Evolutionary conservation across 2,329 filamentous ascomycete species (phyloP), one percentile per base, ranked within the genome.

Genomic region (Phyllosticta citriasiana): DNA sequence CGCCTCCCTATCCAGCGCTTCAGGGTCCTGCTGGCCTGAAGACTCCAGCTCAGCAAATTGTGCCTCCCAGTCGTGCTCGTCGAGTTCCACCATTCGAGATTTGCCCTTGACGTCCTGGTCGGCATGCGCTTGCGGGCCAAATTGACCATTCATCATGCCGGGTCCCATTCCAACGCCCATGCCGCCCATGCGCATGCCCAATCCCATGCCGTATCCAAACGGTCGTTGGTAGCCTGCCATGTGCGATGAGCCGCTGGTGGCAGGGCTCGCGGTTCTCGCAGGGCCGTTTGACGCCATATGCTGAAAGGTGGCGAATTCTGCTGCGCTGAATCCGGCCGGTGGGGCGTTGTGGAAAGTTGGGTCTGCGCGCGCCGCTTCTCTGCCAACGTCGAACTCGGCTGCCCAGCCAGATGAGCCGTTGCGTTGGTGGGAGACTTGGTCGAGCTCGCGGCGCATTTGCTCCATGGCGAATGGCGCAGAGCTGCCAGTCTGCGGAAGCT

Each of bases 61-160:
- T 68, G 91, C 90, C 76, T 97, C 93, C 94, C 94, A 97, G 71
- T 96, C 88, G 70, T 88, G 74, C 68, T 99, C 93, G 72, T 97
- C 91, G 25, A 97, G 83, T 77, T 97, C 94, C 12, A 97, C 87
- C 77, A 97, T 84, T 40, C 83, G 78, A 5, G 79, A 84, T 75
- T 95, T 96, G 50, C 89, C 92, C 73, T 97, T 97, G 63, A 88
- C 89, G 74, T 91, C 74, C 53, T 61, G 51, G 14, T 57, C 9
- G 66, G 74, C 64, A 69, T 61, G 66, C 80, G 78, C 69, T 74
- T 69, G 80, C 76, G 12, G 24, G 73, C 74, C 16, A 69, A 64
- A 73, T 64, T 65, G 72, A 68, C 68, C 77, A 68, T 67, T 71
- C 76, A 69, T 76, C 70, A 72, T 72, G 5, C 54, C 40, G 54